Base-by-base conservation (phyloP, 2,329 filamentous ascomycete genomes). In the Ophiocordyceps camponoti-leonardi region DNA sequence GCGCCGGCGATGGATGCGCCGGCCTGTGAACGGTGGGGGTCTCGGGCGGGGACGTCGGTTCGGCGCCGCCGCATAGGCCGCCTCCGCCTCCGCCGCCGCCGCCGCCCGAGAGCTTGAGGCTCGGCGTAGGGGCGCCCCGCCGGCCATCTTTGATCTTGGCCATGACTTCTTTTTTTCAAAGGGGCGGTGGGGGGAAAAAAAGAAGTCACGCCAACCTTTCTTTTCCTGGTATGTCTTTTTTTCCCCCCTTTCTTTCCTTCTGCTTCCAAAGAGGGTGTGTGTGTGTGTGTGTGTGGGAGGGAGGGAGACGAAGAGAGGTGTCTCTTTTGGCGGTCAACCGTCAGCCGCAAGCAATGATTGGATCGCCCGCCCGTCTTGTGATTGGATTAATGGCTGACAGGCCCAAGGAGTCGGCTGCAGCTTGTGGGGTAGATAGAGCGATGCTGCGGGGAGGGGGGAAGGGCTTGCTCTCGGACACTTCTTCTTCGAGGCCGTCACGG, bases 41-140 rank as follows among this genome's bases (percentile, higher is more conserved):
- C 44, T 67, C 65, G 39, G 68, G 68, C 50, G 68, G 68, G 53
- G 68, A 71, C 46, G 67, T 64, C 45, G 66, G 67, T 47, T 64
- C 61, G 5, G 33, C 45, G 51, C 58, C 55, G 56, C 43, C 43
- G 26, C 54, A 52, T 33, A 60, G 22, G 57, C 47, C 35, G 35
- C 35, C 35, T 13, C n/a, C n/a, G n/a, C n/a, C 6, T 23, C 33
- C 33, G 33, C 13, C 33, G 16, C 33, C 33, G 35, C 35, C 35
- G n/a, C 55, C 56, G 47, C 50, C 53, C 46, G 43, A 20, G 11
- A 60, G 51, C 50, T 62, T 61, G 52, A 68, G 59, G 48, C 64
- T 63, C 45, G 67, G 66, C 49, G 66, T 67, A 39, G 63, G 57
- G 46, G 64, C 63, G 51, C 62, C 56, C 53, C 58, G 54, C 16